Conservation (phyloP, 2,329 filamentous ascomycete species). For the Blumeria graminis region DNA sequence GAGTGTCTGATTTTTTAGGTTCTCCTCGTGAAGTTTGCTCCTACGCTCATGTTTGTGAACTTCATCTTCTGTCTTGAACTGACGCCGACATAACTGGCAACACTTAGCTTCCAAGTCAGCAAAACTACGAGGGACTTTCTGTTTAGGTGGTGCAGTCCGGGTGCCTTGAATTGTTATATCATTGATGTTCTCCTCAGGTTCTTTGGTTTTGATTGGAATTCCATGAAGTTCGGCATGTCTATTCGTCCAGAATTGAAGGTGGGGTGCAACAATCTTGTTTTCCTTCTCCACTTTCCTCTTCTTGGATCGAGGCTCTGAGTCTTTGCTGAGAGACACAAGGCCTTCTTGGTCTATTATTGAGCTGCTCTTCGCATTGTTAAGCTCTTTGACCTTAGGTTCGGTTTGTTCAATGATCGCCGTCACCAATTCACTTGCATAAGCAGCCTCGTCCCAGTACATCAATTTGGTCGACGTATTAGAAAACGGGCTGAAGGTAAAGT, state of each 20-base stretch:
- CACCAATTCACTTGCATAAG: constrained; percentile 41
- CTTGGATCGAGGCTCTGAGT: constrained; percentile 20
- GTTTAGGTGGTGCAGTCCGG: constrained; percentile 7
- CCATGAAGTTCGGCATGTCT: constrained; percentile 43
- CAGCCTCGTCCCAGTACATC: constrained; percentile 53
- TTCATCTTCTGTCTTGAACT: constrained; percentile 29
- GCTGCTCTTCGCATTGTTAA: constrained; percentile 15
- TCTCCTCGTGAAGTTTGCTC: constrained; percentile 30
- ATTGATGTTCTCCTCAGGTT: constrained; percentile 10
- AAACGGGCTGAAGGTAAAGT: constrained; percentile 44
- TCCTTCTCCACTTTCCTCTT: constrained; percentile 31
- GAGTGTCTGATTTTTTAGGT: constrained; percentile 25
- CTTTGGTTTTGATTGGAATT: constrained; percentile 17
- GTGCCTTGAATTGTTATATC: constrained; percentile 5
- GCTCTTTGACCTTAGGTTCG: constrained; percentile 9
- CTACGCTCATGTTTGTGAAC: constrained; percentile 34
- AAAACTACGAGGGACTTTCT: constrained; percentile 28
- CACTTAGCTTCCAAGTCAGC: constrained; percentile 31
- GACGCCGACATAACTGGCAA: constrained; percentile 36
- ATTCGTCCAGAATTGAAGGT: constrained; percentile 48
- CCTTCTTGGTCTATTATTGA: constrained; percentile 16
- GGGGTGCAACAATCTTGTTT: constrained; percentile 29
- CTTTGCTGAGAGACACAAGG: constrained; percentile 15
- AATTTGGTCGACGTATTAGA: constrained; percentile 43
- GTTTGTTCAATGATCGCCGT: constrained; percentile 27